These are phyloP conservation scores for Sporothrix brunneoviolacea DNA, from an alignment of 2,329 filamentous ascomycete genomes.

Conservation along the genomic window DNA sequence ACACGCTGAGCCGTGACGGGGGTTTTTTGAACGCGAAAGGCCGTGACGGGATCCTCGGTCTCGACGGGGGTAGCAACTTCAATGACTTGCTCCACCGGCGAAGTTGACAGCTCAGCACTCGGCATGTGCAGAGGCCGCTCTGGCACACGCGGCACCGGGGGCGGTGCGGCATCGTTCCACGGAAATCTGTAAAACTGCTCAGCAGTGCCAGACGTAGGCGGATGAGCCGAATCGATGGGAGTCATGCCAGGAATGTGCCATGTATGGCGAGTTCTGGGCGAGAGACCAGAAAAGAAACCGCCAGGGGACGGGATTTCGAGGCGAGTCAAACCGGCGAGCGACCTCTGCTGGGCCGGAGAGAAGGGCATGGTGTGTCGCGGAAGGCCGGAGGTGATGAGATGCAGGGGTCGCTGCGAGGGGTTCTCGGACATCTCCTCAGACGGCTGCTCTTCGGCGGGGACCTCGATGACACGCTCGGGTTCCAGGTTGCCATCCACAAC, in stretches of 20 bases:
- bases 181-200: conserved; percentile 86
- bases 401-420: conserved; percentile 44
- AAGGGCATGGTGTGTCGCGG: conserved; percentile 27
- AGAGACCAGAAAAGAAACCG: conserved; percentile 84
- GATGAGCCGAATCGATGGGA: conserved; percentile 43
- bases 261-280: conserved; percentile 66
- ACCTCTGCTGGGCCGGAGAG: conserved; percentile 47
- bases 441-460: conserved; percentile 26
- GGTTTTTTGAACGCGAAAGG: conserved; percentile 33
- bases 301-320: conserved; percentile 87
- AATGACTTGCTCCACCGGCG: conserved; percentile 61
- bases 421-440: conserved; percentile 40
- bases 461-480: conserved; percentile 48
- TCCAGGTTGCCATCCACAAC: conserved; percentile 54
- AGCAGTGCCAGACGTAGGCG: conserved; percentile 82
- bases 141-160: conserved; percentile 23
- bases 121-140: conserved; percentile 31
- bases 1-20: conserved; percentile 29
- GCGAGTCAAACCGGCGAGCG: conserved; percentile 65
- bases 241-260: conserved; percentile 61
- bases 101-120: conserved; percentile 32
- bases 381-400: conserved; percentile 39
- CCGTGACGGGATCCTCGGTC: conserved; percentile 59
- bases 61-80: conserved; percentile 44
- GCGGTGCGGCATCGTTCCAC: conserved; percentile 50